Evolutionary conservation across 1,284 basidiomycete genomes (phyloP).

Genomic region (Chalciporus sp.): DNA sequence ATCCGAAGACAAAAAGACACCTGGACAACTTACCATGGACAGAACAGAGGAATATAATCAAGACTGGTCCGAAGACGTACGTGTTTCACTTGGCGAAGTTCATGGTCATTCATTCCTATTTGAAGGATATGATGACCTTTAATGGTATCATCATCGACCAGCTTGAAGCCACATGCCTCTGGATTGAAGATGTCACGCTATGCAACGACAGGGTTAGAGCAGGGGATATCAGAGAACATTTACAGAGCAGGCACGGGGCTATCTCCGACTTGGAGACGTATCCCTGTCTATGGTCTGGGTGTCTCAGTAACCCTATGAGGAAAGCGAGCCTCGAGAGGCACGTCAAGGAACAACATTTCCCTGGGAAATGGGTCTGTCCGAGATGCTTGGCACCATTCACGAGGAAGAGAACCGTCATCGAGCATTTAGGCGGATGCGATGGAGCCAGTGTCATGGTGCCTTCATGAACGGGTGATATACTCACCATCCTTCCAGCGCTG

Average conservation of each 20-base stretch:
- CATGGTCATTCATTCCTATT: background rate
- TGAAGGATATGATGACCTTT: conserved; percentile 11
- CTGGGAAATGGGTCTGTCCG: conserved; percentile 5
- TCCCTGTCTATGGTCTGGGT: conserved; percentile 1
- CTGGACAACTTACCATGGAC: background rate
- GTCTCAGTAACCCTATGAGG: background rate
- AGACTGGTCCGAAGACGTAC: conserved; percentile 7
- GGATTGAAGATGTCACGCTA: background rate
- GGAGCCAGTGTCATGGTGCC: background rate
- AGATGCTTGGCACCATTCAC: conserved; percentile 7
- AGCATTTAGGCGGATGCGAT: background rate
- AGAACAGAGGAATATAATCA: background rate
- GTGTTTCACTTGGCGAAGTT: background rate
- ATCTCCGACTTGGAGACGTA: background rate
- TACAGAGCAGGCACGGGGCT: background rate
- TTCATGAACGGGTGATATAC: too few species aligned
- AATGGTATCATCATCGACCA: background rate
- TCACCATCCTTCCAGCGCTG: too few species aligned
- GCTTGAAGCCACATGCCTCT: background rate
- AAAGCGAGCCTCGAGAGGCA: conserved; percentile 9
- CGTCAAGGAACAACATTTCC: conserved; percentile 3
- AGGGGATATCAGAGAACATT: background rate
- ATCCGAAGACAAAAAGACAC: too few species aligned
- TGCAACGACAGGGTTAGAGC: conserved; percentile 5
- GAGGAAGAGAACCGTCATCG: background rate